Conservation (phyloP, 192 early-diverging fungal species). For the Linnemannia exigua region DNA sequence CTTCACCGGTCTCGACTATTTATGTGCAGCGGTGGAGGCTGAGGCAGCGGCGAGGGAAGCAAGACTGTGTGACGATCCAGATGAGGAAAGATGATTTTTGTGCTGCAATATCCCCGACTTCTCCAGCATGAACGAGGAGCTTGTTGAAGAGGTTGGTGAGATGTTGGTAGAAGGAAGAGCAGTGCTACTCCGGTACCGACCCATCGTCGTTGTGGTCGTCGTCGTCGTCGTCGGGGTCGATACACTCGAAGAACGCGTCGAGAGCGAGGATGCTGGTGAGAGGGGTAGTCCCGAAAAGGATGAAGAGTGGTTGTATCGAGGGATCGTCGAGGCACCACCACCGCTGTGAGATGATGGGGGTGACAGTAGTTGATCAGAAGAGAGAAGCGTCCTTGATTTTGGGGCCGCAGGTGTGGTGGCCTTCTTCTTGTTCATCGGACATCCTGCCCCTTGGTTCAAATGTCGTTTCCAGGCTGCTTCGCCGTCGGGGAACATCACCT, state of each 20-base stretch:
- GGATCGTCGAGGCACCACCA: slow-evolving; percentile 1
- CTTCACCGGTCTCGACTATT: background rate
- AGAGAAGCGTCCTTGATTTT: background rate
- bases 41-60: background rate
- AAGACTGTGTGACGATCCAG: background rate
- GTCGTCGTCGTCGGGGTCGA: background rate
- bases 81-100: background rate
- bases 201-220: background rate
- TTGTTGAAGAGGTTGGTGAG: slow-evolving; percentile 34
- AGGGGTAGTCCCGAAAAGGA: slow-evolving; percentile 25
- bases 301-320: slow-evolving; percentile 4
- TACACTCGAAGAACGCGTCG: slow-evolving; percentile 4
- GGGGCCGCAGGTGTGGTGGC: background rate
- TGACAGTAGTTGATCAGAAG: background rate
- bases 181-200: background rate
- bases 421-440: slow-evolving; percentile 64
- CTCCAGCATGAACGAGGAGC: slow-evolving; percentile 18
- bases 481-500: slow-evolving; percentile 62
- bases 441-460: slow-evolving; percentile 67
- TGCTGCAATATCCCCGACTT: slow-evolving; percentile 14
- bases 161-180: slow-evolving; percentile 15
- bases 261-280: slow-evolving; percentile 34
- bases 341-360: slow-evolving; percentile 10
- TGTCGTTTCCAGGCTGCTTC: slow-evolving; percentile 78
- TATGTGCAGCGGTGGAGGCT: background rate